Conservation (phyloP, 257 asterid species). For the Linaria vulgaris region DNA sequence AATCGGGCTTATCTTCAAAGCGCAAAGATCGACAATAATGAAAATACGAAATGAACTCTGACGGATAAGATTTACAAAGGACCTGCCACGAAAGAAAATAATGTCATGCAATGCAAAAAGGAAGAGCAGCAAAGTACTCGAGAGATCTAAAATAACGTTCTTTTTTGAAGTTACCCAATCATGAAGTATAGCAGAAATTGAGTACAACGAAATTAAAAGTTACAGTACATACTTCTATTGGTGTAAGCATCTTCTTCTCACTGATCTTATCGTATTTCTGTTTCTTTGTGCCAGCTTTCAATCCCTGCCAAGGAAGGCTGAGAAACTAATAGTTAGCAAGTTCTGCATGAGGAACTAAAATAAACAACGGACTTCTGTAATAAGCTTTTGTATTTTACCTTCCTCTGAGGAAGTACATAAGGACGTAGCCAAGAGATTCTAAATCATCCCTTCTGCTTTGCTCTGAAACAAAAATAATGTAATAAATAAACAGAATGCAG, state of each 20-base stretch:
- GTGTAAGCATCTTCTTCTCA: conserved; percentile 85
- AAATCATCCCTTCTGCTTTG: conserved; percentile 93
- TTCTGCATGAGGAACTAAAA: conserved; percentile 1
- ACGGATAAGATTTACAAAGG: conserved; percentile 80
- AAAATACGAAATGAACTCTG: conserved; percentile 75
- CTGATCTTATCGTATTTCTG: conserved; percentile 88
- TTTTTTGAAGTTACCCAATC: background rate
- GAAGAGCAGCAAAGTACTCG: background rate
- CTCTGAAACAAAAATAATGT: conserved; percentile 54
- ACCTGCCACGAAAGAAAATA: conserved; percentile 38
- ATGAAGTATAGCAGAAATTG: too few species aligned
- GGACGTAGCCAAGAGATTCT: conserved; percentile 89
- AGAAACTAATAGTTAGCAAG: conserved; percentile 18
- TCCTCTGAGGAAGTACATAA: conserved; percentile 85
- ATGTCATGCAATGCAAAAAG: background rate
- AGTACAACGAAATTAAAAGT: conserved; percentile 8
- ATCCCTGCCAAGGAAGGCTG: conserved; percentile 95
- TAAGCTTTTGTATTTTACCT: conserved; percentile 44
- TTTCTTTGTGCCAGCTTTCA: conserved; percentile 85
- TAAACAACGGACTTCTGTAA: background rate
- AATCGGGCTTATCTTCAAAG: conserved; percentile 89
- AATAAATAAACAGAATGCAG: conserved; percentile 4
- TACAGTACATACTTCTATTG: conserved; percentile 74
- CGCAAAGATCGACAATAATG: conserved; percentile 91
- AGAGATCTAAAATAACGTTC: background rate